Percentiles rank a stretch among this genome's conserved stretches.
These are phyloP conservation scores for Annulohypoxylon moriforme DNA, from an alignment of 495 filamentous ascomycete species.

Conservation along the genomic window DNA sequence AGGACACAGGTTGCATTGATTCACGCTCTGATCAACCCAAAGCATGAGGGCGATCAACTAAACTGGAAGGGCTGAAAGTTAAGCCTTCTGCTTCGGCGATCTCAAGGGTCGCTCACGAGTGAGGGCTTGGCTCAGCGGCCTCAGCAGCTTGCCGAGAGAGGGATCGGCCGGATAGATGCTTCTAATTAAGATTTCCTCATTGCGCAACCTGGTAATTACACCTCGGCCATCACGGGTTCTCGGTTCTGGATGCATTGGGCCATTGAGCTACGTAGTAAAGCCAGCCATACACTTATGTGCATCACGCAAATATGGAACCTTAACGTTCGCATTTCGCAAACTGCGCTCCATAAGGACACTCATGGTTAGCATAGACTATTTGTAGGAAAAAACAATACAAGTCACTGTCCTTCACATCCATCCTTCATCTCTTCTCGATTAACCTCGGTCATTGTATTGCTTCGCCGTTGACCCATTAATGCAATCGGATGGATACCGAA, in stretches of 20 bases:
- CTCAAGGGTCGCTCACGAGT: neutral
- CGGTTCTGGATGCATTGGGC: neutral
- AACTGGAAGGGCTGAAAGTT: neutral
- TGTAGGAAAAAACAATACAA: neutral
- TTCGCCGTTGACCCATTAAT: neutral
- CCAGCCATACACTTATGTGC: neutral
- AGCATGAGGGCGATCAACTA: constrained; percentile 1
- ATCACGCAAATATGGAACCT: neutral
- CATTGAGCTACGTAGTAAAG: too few relatives aligned
- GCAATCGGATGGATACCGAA: neutral
- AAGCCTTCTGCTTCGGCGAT: neutral
- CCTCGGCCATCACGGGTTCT: neutral
- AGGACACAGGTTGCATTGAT: neutral
- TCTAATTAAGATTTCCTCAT: neutral
- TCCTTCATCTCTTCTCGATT: neutral
- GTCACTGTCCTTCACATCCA: neutral
- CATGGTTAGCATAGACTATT: neutral
- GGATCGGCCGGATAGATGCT: neutral
- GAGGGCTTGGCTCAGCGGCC: neutral
- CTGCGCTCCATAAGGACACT: neutral
- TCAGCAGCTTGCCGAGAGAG: neutral
- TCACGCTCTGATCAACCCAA: neutral
- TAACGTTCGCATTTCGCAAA: neutral
- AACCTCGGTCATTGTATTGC: neutral
- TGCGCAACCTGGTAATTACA: neutral